These are phyloP conservation scores for Eimeria necatrix DNA, from an alignment of 169 alveolate species.

Conservation along the genomic window DNA sequence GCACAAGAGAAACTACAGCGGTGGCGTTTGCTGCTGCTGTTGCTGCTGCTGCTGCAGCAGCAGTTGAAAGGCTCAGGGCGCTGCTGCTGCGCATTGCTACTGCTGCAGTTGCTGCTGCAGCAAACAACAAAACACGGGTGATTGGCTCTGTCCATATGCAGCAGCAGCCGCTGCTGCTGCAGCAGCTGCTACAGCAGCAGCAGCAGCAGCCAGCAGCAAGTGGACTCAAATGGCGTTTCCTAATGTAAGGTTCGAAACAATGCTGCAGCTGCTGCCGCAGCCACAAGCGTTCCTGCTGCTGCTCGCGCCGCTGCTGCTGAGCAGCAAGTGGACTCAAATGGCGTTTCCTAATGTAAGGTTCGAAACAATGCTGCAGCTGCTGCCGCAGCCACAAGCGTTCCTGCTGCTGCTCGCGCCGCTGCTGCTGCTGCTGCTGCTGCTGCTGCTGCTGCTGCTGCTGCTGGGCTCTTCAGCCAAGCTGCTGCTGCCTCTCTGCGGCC, in stretches of 20 bases:
- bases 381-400: neutral
- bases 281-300: neutral
- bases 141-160: neutral
- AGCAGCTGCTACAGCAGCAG: neutral
- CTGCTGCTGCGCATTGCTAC: neutral
- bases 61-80: neutral
- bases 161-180: neutral
- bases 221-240: neutral
- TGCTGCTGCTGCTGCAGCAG: conserved; percentile 9
- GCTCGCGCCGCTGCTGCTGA: neutral
- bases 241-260: neutral
- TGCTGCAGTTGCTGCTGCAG: neutral
- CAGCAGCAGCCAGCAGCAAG: neutral
- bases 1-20: neutral
- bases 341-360: neutral
- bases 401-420: neutral
- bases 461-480: too few relatives aligned
- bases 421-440: too few relatives aligned
- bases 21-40: conserved; percentile 11
- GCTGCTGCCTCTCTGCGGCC: neutral
- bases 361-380: neutral
- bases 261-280: neutral
- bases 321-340: neutral
- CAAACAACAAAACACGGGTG: neutral
- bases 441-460: too few relatives aligned